Percentiles rank a stretch among this genome's conserved stretches.
phyloP scores from a whole-genome alignment of 2,329 filamentous ascomycete species.

The Nigrospora oryzae region DNA sequence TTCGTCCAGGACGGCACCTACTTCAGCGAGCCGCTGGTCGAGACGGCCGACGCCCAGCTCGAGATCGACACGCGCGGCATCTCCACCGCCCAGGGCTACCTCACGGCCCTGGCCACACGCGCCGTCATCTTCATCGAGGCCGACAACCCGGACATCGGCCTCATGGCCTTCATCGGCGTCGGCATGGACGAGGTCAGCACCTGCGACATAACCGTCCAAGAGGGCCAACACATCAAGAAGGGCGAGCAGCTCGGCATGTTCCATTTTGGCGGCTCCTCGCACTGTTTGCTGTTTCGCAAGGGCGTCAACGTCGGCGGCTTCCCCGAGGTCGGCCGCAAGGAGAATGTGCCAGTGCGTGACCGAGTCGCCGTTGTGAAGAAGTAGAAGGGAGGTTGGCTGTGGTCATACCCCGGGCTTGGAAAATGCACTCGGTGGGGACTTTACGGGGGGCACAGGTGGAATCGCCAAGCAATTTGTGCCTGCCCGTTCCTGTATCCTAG shows the following conservation, averaged over 20 bases:
- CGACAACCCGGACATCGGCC: constrained; percentile 54
- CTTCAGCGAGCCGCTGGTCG: constrained; percentile 47
- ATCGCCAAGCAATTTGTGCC: too few species aligned
- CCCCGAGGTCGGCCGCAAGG: not conserved
- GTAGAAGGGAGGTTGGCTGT: not conserved
- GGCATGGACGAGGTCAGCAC: constrained; percentile 73
- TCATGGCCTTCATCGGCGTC: constrained; percentile 62
- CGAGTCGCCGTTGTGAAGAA: not conserved
- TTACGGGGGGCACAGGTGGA: too few species aligned
- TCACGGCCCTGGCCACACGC: constrained; percentile 59
- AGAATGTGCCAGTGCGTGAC: constrained; percentile 1
- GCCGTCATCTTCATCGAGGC: constrained; percentile 64
- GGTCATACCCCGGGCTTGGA: too few species aligned
- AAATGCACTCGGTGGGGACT: too few species aligned
- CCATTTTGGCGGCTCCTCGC: constrained; percentile 67
- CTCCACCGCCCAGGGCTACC: constrained; percentile 52
- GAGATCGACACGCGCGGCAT: constrained; percentile 19
- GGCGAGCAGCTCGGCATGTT: constrained; percentile 72
- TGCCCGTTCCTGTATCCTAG: too few species aligned
- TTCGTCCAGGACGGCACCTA: constrained; percentile 48
- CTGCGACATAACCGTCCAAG: constrained; percentile 60
- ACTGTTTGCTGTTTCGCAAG: constrained; percentile 54
- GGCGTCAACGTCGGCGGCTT: constrained; percentile 1
- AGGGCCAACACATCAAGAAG: constrained; percentile 58
- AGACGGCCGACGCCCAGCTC: constrained; percentile 14